Conservation (phyloP, 441 rosid genomes). For the Gossypium gossypioides region DNA sequence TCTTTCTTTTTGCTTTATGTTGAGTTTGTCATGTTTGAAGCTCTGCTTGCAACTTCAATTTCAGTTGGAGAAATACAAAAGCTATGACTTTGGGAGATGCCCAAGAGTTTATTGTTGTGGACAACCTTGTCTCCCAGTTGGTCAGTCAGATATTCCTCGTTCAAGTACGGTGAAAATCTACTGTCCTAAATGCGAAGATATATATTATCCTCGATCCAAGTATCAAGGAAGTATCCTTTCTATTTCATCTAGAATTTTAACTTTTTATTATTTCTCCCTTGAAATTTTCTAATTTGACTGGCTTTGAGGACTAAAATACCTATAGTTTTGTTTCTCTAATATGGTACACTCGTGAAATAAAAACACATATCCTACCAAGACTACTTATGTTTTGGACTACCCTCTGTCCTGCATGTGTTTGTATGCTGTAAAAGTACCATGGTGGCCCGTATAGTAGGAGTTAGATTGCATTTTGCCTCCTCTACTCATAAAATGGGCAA, state of each 20-base stretch:
- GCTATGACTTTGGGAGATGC: conserved; percentile 90
- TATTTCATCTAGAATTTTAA: neutral
- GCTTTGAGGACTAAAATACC: neutral
- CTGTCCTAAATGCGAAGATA: conserved; percentile 91
- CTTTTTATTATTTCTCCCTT: neutral
- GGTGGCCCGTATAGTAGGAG: no score
- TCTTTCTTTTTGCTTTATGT: neutral
- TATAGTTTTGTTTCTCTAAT: neutral
- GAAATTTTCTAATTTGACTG: neutral
- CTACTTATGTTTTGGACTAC: neutral
- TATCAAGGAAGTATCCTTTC: conserved; percentile 99
- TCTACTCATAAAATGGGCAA: neutral
- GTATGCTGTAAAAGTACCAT: no score
- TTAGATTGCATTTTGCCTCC: neutral
- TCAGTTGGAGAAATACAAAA: conserved; percentile 86
- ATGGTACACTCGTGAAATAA: neutral
- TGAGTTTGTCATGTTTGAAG: neutral
- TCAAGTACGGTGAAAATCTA: conserved; percentile 86
- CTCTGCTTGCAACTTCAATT: conserved; percentile 8
- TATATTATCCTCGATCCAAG: conserved; percentile 88
- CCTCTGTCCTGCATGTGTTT: neutral
- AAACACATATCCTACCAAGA: neutral
- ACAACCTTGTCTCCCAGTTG: conserved; percentile 95
- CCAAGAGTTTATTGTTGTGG: conserved; percentile 97
- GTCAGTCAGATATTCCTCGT: conserved; percentile 91